Evolutionary conservation across 441 rosid genomes (phyloP), one percentile per base, ranked within the genome.

Genomic region (Populus hybrid): DNA sequence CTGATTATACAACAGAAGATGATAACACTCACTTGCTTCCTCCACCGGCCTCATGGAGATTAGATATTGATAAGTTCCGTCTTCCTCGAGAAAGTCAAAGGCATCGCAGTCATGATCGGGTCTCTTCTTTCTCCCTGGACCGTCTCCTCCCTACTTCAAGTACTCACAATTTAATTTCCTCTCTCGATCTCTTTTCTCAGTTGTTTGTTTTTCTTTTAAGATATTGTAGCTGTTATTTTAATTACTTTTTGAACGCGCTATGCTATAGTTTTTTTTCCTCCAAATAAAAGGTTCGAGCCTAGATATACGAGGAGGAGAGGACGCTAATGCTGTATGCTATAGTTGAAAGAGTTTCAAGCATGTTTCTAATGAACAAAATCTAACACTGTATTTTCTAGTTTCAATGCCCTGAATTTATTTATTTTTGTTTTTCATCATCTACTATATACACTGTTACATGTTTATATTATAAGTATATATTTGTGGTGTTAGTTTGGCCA

Each of bases 41-140:
- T 72, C 18, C 23, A 4, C 21, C 69, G 50, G 26, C 42, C 5
- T 14, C 59, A 6, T 76, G 78, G 73, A 23, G 73, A 57, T 57
- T 76, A 26, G 73, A 69, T 54, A 35, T 76, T 26, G 73, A 76
- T 9, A 69, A 23, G 73, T 76, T 87, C 77, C 85, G 81, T 24
- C 69, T 89, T 12, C 88, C 84, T 0, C 74, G 26, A 46, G 73
- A 71, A 11, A 32, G 57, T 8, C 20, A n/a, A 18, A 0, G n/a
- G 10, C 10, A 73, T 9, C 20, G 67, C 1, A 26, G 35, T 11
- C 59, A 10, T 46, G 67, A 10, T 24, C 28, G 4, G 8, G 30
- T 2, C 12, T 40, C 70, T 14, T 59, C 10, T 7, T 2, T 24
- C 28, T 69, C 72, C 16, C 70, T 73, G n/a, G 42, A 23, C 26